Evolutionary conservation across 441 rosid species (phyloP).

Genomic region (Viola pubescens): DNA sequence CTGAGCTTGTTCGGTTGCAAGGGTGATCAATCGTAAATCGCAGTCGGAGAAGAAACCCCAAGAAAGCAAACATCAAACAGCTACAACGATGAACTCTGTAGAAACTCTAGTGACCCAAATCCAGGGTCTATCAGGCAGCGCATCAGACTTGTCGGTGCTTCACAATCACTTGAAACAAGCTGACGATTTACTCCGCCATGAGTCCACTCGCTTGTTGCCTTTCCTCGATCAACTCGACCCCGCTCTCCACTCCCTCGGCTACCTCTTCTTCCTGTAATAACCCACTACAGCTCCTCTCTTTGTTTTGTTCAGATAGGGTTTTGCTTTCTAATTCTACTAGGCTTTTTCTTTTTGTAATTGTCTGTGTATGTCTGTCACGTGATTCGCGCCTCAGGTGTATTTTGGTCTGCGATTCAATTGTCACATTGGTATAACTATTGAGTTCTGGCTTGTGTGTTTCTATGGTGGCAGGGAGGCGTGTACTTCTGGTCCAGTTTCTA

Average conservation of each 20-base stretch:
- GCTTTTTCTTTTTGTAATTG: background rate
- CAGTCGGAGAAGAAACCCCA: background rate
- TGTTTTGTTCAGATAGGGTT: background rate
- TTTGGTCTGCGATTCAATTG: background rate
- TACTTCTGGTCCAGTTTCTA: slow-evolving; percentile 40
- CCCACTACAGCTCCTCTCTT: background rate
- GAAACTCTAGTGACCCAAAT: slow-evolving; percentile 67
- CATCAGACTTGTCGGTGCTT: slow-evolving; percentile 52
- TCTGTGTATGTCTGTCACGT: background rate
- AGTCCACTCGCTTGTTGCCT: slow-evolving; percentile 40
- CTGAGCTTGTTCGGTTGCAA: too few species aligned
- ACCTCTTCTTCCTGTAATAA: slow-evolving; percentile 71
- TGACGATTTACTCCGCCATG: slow-evolving; percentile 54
- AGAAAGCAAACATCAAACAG: background rate
- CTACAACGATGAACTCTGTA: slow-evolving; percentile 36
- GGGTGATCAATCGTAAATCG: background rate
- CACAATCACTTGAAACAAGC: slow-evolving; percentile 46
- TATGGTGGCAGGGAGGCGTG: slow-evolving; percentile 57
- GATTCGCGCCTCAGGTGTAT: background rate
- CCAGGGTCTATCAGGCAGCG: slow-evolving; percentile 63
- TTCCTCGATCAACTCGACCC: slow-evolving; percentile 84
- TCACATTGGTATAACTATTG: background rate
- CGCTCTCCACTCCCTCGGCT: slow-evolving; percentile 78
- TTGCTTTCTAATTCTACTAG: background rate
- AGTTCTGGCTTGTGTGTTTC: background rate